Evolutionary conservation across 2,329 filamentous ascomycete species (phyloP), one percentile per base, ranked within the genome.

Genomic region (Achaetomium macrosporum): DNA sequence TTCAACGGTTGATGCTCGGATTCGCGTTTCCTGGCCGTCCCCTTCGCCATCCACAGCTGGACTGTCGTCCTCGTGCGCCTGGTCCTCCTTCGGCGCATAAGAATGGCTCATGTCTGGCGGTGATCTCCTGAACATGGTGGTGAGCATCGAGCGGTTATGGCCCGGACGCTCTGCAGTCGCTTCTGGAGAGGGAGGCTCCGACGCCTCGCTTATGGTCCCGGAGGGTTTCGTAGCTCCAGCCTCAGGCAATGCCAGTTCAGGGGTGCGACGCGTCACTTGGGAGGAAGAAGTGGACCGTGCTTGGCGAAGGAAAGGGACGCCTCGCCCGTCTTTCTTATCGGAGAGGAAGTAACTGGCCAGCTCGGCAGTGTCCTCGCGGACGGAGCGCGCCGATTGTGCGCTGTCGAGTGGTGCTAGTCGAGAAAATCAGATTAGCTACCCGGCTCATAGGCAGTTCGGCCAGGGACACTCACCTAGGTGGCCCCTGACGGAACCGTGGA

Each of bases 331-430:
- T 53, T 76, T 71, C 61, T 78, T 77, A 61, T 87, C 82, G 37
- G 85, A 85, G 29, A 96, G 78, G 46, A 89, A 84, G 66, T 91
- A 90, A 16, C 82, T 89, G 41, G 90, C 90, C 52, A 96, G 76
- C 69, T 95, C 89, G 47, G 90, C 88, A 2, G 90, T 95, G 65
- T 93, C 86, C 69, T 93, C 85, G 58, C 90, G 85, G 39, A 96
- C 86, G 59, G 84, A 87, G 54, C 84, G 82, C 33, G 88, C 87
- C 68, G 88, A 88, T 61, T 88, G 82, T 16, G 82, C 79, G 61
- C 82, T 86, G 65, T 92, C 87, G 69, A 81, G 65, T 16, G 77
- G 76, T 37, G 72, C 76, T 81, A 58, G 20, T 40, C 47, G 13
- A 35, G 31, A 15, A 13, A 45, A 17, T 51, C 40, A 56, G 54